These are phyloP conservation scores for Vigna unguiculata DNA, from an alignment of 306 rosid species.

Conservation along the genomic window DNA sequence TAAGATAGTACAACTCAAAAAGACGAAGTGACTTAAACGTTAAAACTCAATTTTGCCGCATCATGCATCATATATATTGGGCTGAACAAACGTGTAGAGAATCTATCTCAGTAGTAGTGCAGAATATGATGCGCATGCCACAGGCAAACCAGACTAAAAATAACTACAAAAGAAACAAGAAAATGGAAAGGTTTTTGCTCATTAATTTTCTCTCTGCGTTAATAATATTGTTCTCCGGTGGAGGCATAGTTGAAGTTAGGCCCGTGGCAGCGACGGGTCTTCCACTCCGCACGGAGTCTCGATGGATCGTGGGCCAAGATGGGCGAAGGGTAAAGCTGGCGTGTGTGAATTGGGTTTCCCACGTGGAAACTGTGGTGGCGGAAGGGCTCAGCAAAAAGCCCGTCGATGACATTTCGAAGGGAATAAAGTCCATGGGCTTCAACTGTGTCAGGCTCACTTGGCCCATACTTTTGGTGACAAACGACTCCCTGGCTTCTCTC, in stretches of 20 bases:
- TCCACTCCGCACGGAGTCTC: constrained; percentile 66
- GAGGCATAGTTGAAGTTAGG: not conserved
- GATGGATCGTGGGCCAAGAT: constrained; percentile 75
- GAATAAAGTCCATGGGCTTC: constrained; percentile 69
- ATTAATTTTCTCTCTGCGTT: not conserved
- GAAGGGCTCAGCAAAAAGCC: constrained; percentile 92
- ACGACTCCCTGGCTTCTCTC: constrained; percentile 66
- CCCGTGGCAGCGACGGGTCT: constrained; percentile 34
- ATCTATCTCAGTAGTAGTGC: not conserved
- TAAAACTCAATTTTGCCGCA: not conserved
- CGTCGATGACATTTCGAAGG: constrained; percentile 59
- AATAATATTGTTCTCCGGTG: not conserved
- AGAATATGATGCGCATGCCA: not conserved
- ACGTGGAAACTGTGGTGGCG: constrained; percentile 73
- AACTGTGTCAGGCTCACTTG: constrained; percentile 96
- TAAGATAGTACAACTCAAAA: not conserved
- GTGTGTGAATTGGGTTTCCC: constrained; percentile 89
- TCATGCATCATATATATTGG: not conserved
- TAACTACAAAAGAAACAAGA: not conserved
- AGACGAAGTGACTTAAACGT: constrained; percentile 1
- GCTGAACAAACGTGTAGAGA: not conserved
- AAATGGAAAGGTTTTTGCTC: constrained; percentile 10
- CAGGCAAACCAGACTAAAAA: not conserved
- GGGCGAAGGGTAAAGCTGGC: constrained; percentile 86
- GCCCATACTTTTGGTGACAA: constrained; percentile 68